A percentile compares a stretch with the other conserved stretches of the same genome.
Evolutionary conservation across 306 rosid genomes (phyloP).

Genomic region (Ziziphus jujuba): DNA sequence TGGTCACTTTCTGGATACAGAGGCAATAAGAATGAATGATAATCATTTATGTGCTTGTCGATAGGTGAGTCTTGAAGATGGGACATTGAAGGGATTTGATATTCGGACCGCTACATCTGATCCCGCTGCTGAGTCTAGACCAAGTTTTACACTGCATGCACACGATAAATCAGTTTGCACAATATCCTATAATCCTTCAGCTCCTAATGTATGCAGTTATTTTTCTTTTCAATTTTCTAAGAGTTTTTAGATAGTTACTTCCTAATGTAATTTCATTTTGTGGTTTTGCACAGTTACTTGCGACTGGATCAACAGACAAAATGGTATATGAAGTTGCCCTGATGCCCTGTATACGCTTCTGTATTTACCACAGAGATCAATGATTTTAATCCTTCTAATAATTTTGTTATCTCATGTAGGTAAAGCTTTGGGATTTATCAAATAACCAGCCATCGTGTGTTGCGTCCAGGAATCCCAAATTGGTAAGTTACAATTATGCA

Average conservation of each 20-base stretch:
- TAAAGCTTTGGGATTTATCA: constrained; percentile 93
- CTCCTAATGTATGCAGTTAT: constrained; percentile 60
- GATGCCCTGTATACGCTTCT: background rate
- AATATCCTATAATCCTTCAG: constrained; percentile 64
- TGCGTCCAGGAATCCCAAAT: constrained; percentile 54
- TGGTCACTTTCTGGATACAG: constrained; percentile 6
- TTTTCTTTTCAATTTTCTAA: constrained; percentile 2
- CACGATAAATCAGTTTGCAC: constrained; percentile 80
- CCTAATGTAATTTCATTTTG: constrained; percentile 21
- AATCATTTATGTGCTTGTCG: constrained; percentile 15
- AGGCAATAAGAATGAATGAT: constrained; percentile 9
- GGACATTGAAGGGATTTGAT: constrained; percentile 79
- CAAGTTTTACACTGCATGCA: constrained; percentile 87
- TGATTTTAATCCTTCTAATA: constrained; percentile 3
- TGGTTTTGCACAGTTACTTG: constrained; percentile 63
- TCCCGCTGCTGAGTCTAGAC: constrained; percentile 45
- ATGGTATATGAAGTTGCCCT: constrained; percentile 42
- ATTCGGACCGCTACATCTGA: constrained; percentile 62
- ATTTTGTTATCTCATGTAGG: constrained; percentile 40
- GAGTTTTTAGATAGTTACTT: constrained; percentile 16
- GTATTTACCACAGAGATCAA: constrained; percentile 1
- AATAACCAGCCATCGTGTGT: constrained; percentile 81
- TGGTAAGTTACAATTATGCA: constrained; percentile 41
- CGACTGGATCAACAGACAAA: constrained; percentile 89
- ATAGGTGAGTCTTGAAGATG: constrained; percentile 95